Evolutionary conservation across 2,329 filamentous ascomycete genomes (phyloP).

Genomic region (Chaetoscypha palmicola): DNA sequence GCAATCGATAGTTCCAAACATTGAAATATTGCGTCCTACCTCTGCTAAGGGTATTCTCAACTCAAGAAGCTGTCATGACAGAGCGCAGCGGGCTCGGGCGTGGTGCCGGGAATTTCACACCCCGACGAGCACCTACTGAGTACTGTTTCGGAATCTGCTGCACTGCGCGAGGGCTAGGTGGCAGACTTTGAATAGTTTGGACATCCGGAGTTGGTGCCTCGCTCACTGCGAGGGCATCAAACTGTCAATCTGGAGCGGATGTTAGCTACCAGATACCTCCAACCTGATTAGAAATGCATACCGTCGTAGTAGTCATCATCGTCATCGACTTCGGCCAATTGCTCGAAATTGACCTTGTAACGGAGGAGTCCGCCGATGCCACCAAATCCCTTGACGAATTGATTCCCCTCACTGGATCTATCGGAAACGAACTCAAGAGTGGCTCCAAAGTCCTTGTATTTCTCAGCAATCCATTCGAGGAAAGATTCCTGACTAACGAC

Average conservation of each 20-base stretch:
- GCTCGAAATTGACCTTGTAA: slow-evolving; percentile 99
- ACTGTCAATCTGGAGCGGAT: slow-evolving; percentile 66
- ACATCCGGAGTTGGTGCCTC: slow-evolving; percentile 73
- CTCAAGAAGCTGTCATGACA: slow-evolving; percentile 48
- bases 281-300: slow-evolving; percentile 26
- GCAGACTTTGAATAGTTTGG: slow-evolving; percentile 35
- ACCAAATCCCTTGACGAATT: slow-evolving; percentile 99
- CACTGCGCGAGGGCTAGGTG: slow-evolving; percentile 37
- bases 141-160: slow-evolving; percentile 39
- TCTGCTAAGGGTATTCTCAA: slow-evolving; percentile 24
- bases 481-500: slow-evolving; percentile 80
- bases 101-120: slow-evolving; percentile 38
- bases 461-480: slow-evolving; percentile 98
- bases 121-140: slow-evolving; percentile 31
- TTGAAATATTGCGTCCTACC: slow-evolving; percentile 11
- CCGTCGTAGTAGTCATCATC: slow-evolving; percentile 88
- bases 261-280: slow-evolving; percentile 10
- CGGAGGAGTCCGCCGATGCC: slow-evolving; percentile 94
- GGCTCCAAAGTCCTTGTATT: slow-evolving; percentile 96
- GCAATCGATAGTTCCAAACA: neutral
- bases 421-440: slow-evolving; percentile 96
- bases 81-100: slow-evolving; percentile 62
- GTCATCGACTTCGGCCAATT: slow-evolving; percentile 84
- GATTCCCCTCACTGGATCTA: slow-evolving; percentile 94
- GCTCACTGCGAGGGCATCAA: slow-evolving; percentile 77